Conservation (phyloP, 495 filamentous ascomycete genomes). For the Annulohypoxylon maeteangense region DNA sequence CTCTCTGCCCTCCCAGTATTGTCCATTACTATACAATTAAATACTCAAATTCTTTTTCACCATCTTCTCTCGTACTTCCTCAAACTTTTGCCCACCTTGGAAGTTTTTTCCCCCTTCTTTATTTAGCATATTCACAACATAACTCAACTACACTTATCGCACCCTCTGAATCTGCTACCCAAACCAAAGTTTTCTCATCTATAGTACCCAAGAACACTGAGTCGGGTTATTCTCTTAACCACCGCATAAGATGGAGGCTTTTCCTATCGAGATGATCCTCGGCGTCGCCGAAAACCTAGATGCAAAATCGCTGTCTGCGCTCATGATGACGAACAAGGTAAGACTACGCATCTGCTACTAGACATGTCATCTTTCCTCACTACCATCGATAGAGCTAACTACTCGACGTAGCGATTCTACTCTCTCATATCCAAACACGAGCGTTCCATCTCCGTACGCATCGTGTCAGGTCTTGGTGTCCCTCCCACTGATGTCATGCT, state of each 20-base stretch:
- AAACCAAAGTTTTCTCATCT: background rate
- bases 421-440: constrained; percentile 39
- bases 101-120: background rate
- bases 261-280: constrained; percentile 42
- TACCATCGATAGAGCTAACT: background rate
- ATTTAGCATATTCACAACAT: background rate
- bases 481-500: constrained; percentile 33
- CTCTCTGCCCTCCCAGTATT: background rate
- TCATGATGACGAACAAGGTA: constrained; percentile 39
- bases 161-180: background rate
- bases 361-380: background rate
- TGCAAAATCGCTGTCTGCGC: constrained; percentile 19
- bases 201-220: no score
- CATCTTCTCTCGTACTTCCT: background rate
- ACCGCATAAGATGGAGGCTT: constrained; percentile 5
- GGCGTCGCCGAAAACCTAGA: constrained; percentile 42
- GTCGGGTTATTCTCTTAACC: background rate
- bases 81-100: background rate
- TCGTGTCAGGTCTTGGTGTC: background rate
- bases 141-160: background rate
- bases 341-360: background rate
- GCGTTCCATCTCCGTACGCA: constrained; percentile 32
- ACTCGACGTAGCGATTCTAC: constrained; percentile 3
- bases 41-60: background rate
- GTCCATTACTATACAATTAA: background rate